Percentiles rank a stretch among this genome's conserved stretches.
Conservation (phyloP, 768 basidiomycete genomes). For the Suillus clintonianus region DNA sequence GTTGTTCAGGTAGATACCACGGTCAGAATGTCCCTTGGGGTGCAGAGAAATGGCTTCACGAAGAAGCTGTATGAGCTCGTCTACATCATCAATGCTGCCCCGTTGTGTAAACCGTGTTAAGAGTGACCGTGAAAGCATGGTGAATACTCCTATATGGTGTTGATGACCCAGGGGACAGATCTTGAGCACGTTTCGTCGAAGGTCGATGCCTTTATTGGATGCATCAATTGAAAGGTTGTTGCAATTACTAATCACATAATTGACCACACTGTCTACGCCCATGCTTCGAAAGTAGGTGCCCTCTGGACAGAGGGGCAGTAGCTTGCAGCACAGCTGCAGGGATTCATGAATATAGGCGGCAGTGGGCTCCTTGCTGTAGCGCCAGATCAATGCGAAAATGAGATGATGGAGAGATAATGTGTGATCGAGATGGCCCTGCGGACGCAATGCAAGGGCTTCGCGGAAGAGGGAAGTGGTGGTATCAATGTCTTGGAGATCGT, state of each 20-base stretch:
- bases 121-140: neutral
- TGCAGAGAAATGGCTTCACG: conserved; percentile 10
- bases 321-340: too few species aligned
- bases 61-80: conserved; percentile 7
- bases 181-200: neutral
- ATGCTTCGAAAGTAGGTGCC: too few species aligned
- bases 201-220: neutral
- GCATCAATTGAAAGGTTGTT: neutral
- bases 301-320: too few species aligned
- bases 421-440: conserved; percentile 7
- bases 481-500: too few species aligned
- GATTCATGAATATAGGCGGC: conserved; percentile 17
- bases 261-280: too few species aligned
- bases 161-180: neutral
- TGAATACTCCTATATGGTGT: too few species aligned
- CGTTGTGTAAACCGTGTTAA: conserved; percentile 1
- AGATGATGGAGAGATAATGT: conserved; percentile 11
- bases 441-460: conserved; percentile 6
- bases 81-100: conserved; percentile 6
- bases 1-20: conserved; percentile 6
- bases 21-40: conserved; percentile 9
- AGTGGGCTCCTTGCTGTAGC: conserved; percentile 10
- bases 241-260: too few species aligned
- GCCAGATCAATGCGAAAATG: conserved; percentile 8
- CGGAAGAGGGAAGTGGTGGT: too few species aligned